Base-by-base conservation (phyloP, 2,329 filamentous ascomycete species). In the Ophiocordyceps sinensis region DNA sequence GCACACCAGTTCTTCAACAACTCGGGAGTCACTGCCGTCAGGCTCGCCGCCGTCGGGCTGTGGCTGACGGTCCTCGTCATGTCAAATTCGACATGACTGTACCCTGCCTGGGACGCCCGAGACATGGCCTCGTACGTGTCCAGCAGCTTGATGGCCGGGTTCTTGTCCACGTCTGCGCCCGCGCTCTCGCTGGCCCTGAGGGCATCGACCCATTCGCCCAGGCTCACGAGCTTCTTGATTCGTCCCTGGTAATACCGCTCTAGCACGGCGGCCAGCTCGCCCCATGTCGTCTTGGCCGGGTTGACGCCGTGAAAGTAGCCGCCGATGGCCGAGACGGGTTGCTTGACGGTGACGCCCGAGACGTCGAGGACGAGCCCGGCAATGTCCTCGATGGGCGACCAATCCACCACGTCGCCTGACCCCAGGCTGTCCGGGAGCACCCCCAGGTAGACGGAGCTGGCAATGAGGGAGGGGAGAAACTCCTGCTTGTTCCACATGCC, bases 401-500 rank as follows among this genome's bases (percentile, higher is more conserved):
- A 78, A 49, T 76, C 71, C 2, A 77, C 59, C 1, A 52, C 51
- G 3, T 64, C 52, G 51, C 64, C 55, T 2, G 49, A 43, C 0
- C 70, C 73, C 0, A 77, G 56, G 1, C 57, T 52, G 0, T 44
- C 42, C 0, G 75, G 74, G 2, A 77, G 50, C 6, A 62, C 53
- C 0, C 66, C 63, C 1, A 78, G 53, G 38, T 66, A 55, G 12
- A 68, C 53, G 0, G 70, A 75, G 37, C 68, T 73, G 1, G 63
- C 60, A 13, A 70, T 53, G 29, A 70, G 56, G 23, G 58, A 63
- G 0, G 75, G 75, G 3, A 79, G 51, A 68, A 72, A 78, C 45
- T 79, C 75, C 9, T 70, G 62, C 21, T 54, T 58, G 44, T 73
- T 76, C 75, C 75, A 79, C 26, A 50, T 47, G 0, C 73, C 73